These are phyloP conservation scores for Ophiocordyceps camponoti-saundersi DNA, from an alignment of 2,329 filamentous ascomycete genomes.

Conservation along the genomic window DNA sequence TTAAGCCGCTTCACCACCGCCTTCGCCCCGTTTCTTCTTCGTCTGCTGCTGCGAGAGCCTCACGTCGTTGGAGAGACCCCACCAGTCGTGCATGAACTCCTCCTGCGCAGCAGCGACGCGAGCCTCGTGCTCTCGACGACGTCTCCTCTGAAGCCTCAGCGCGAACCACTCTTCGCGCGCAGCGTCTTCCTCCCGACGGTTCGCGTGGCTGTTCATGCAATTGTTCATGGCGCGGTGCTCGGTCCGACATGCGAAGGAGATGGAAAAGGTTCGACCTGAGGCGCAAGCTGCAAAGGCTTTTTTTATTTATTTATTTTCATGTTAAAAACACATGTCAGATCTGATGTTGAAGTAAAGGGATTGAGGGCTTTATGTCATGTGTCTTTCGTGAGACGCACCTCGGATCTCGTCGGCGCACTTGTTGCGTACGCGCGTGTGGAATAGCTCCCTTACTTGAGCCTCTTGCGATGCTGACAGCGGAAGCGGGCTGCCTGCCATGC, in stretches of 20 bases:
- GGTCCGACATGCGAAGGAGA: constrained; percentile 70
- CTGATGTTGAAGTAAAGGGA: no score
- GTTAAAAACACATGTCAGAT: neutral
- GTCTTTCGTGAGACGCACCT: constrained; percentile 28
- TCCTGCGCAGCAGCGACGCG: constrained; percentile 44
- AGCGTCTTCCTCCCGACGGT: constrained; percentile 67
- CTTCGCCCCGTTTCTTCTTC: neutral
- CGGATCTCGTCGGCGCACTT: constrained; percentile 67
- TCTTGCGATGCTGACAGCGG: constrained; percentile 72
- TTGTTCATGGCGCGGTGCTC: constrained; percentile 77
- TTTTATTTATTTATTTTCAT: neutral
- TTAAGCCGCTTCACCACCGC: constrained; percentile 22
- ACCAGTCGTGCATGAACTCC: constrained; percentile 49
- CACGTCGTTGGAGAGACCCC: constrained; percentile 42
- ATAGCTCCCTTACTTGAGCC: constrained; percentile 64
- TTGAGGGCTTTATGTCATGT: no score
- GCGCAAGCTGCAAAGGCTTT: constrained; percentile 87
- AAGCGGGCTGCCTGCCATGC: constrained; percentile 56
- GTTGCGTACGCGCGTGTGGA: constrained; percentile 60
- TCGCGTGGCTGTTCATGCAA: constrained; percentile 82
- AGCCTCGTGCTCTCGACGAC: constrained; percentile 47
- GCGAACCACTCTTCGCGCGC: constrained; percentile 91
- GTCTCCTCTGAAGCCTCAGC: constrained; percentile 51
- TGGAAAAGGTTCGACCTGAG: constrained; percentile 66
- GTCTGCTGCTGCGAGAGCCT: constrained; percentile 31